These are phyloP conservation scores for Aspergillus latus DNA, from an alignment of 2,329 filamentous ascomycete genomes.

Conservation along the genomic window DNA sequence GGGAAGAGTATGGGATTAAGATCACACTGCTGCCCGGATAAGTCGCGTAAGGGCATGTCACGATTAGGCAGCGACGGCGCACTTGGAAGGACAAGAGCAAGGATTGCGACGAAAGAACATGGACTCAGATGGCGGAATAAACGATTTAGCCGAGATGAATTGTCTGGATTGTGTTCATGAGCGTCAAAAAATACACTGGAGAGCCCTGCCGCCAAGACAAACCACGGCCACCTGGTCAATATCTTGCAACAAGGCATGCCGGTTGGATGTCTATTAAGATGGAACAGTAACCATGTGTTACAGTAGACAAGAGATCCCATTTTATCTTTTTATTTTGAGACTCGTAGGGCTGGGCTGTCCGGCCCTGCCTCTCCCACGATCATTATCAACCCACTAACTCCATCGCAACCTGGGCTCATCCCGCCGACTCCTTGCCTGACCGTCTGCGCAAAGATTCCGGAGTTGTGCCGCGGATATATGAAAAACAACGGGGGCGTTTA, in stretches of 20 bases:
- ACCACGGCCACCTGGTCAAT: constrained; percentile 23
- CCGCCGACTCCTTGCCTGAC: constrained; percentile 40
- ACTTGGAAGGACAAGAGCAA: background rate
- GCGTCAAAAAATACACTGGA: constrained; percentile 36
- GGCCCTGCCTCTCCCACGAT: constrained; percentile 43
- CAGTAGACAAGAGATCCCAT: constrained; percentile 29
- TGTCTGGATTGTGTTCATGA: constrained; percentile 38
- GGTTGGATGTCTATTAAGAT: constrained; percentile 26
- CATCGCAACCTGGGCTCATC: constrained; percentile 40
- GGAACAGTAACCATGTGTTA: constrained; percentile 31
- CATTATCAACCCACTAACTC: constrained; percentile 43
- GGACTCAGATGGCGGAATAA: background rate
- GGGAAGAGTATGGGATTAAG: too few species aligned
- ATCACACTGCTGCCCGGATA: too few species aligned
- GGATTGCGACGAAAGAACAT: background rate
- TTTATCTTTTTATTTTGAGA: constrained; percentile 40
- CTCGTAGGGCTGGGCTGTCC: constrained; percentile 36
- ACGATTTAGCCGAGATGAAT: constrained; percentile 25
- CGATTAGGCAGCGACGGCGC: background rate
- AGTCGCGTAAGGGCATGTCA: too few species aligned
- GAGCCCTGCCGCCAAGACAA: constrained; percentile 31
- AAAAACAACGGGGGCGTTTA: constrained; percentile 54
- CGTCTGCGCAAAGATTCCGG: constrained; percentile 39
- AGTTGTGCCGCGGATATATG: constrained; percentile 37
- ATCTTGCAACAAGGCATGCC: constrained; percentile 22